Conservation (phyloP, 2,329 filamentous ascomycete genomes). For the Phyllosticta citriasiana region DNA sequence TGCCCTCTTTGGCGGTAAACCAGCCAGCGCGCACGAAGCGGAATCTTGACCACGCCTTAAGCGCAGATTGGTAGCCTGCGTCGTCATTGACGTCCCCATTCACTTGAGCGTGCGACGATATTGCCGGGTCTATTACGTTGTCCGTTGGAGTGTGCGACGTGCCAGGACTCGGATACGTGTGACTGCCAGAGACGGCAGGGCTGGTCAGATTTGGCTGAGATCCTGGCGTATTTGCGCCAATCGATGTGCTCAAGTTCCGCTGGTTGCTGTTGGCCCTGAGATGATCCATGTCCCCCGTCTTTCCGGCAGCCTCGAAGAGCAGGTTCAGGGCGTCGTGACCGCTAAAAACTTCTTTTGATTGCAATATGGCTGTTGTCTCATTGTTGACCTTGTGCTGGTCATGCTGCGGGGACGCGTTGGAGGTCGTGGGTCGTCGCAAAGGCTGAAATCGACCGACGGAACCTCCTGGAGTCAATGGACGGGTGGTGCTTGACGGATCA, state of each 20-base stretch:
- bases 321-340: conserved; percentile 88
- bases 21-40: conserved; percentile 93
- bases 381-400: conserved; percentile 51
- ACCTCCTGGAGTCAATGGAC: conserved; percentile 56
- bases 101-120: conserved; percentile 10
- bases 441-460: conserved; percentile 57
- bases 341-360: conserved; percentile 66
- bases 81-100: conserved; percentile 16
- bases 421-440: conserved; percentile 47
- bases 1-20: conserved; percentile 89
- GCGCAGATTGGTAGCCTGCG: conserved; percentile 47
- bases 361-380: conserved; percentile 48
- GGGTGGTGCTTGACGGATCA: conserved; percentile 17
- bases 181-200: conserved; percentile 18
- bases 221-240: conserved; percentile 23
- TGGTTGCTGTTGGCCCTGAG: conserved; percentile 38
- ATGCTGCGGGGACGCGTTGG: conserved; percentile 31
- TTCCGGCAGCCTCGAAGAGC: conserved; percentile 69
- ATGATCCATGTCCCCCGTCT: conserved; percentile 38
- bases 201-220: conserved; percentile 26
- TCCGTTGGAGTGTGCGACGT: conserved; percentile 19
- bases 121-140: conserved; percentile 22
- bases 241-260: conserved; percentile 16
- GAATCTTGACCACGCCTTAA: conserved; percentile 83
- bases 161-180: conserved; percentile 16